Base-by-base conservation (phyloP, 345 rosid species). In the Eucalyptus marginata region DNA sequence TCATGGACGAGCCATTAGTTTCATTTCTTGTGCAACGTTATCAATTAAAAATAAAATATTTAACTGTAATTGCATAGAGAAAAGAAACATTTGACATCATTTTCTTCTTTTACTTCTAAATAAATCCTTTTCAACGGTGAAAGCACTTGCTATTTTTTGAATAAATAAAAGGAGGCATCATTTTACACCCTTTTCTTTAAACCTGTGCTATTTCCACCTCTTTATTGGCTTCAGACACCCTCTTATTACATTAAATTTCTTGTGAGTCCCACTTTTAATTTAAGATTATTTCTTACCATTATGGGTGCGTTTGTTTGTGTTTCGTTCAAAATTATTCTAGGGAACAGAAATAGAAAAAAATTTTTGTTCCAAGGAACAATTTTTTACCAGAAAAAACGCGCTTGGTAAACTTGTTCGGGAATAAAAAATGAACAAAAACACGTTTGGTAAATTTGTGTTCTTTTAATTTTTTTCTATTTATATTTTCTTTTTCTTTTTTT, bases 191-290 rank as follows among this genome's bases (percentile, higher is more conserved):
- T 29, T 62, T 62, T 62, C 66, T 58, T 25, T 58, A 25, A 58
- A 54, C 5, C 1, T 54, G 0, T 1, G 1, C 59, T 54, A 54
- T 8, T 54, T 54, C 11, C 59, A 4, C 12, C 1, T 22, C 4
- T 22, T 54, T 54, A 9, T 56, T 56, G 62, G 27, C 62, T 56
- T 9, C 25, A 20, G 1, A 56, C 2, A 56, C 62, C 62, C 27
- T 24, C 2, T 56, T 56, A 56, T 56, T 56, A 22, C 25, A 56
- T 56, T 22, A 12, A 56, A 56, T 56, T 56, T 56, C 27, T 56
- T 56, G 27, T 24, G 62, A 22, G 13, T 0, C 27, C 59, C 13
- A 56, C 62, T 56, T 24, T 56, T 24, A 56, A 56, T 56, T 56
- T 56, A 56, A 56, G 5, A 56, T 56, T 56, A 56, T 56, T 56